Percentiles rank a stretch among this genome's conserved stretches.
Evolutionary conservation across 192 early-diverging fungal species (phyloP).

Genomic region (Fimicolochytrium jonesii): DNA sequence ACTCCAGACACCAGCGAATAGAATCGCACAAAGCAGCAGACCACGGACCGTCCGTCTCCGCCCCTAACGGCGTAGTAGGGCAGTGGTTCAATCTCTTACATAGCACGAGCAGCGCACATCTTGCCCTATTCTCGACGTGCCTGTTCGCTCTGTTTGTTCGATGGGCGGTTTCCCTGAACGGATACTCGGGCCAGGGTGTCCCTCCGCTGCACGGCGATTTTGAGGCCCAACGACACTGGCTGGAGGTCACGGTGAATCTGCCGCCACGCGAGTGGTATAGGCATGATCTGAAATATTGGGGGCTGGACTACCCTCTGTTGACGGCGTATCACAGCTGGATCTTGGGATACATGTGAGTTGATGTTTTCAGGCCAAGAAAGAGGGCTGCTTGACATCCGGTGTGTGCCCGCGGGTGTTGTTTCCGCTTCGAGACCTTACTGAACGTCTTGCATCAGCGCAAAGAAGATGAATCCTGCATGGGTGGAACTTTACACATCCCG

Average conservation of each 20-base stretch:
- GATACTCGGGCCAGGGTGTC: slow-evolving; percentile 66
- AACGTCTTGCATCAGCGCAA: slow-evolving; percentile 55
- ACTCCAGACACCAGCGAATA: no score
- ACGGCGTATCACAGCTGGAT: slow-evolving; percentile 92
- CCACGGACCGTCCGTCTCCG: not conserved
- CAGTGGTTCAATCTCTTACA: not conserved
- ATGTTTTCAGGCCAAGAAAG: no score
- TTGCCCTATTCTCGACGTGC: slow-evolving; percentile 16
- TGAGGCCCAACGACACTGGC: slow-evolving; percentile 98
- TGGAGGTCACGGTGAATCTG: slow-evolving; percentile 86
- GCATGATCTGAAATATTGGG: slow-evolving; percentile 86
- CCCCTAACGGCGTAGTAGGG: not conserved
- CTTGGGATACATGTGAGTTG: slow-evolving; percentile 70
- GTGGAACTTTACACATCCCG: slow-evolving; percentile 81
- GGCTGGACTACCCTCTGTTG: slow-evolving; percentile 94
- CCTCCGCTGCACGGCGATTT: slow-evolving; percentile 93
- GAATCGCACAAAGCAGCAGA: no score
- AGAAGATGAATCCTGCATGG: slow-evolving; percentile 73
- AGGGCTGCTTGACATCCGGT: not conserved
- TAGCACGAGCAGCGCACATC: not conserved
- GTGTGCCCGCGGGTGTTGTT: slow-evolving; percentile 4
- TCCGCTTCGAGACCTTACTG: no score
- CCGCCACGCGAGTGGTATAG: slow-evolving; percentile 81
- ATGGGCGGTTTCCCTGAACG: slow-evolving; percentile 61
- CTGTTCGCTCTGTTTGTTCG: slow-evolving; percentile 56